phyloP scores from a whole-genome alignment of 495 filamentous ascomycete species.

The Neurospora sp. region DNA sequence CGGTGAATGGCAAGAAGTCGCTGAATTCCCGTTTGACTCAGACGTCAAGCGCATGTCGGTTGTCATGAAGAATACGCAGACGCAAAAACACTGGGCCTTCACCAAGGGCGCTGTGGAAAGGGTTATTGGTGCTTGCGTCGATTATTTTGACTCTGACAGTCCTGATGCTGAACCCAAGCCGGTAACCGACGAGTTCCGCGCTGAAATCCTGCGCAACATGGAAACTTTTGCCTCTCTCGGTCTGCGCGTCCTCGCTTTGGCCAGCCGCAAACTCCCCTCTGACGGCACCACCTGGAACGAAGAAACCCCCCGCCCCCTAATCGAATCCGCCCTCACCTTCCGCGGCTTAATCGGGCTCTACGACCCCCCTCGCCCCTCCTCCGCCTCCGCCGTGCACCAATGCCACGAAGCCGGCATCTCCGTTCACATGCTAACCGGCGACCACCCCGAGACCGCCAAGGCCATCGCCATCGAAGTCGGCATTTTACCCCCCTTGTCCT shows the following conservation, averaged over 20 bases:
- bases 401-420: conserved; percentile 62
- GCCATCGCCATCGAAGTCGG: conserved; percentile 69
- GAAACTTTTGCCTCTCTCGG: conserved; percentile 56
- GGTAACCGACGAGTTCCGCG: conserved; percentile 48
- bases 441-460: conserved; percentile 64
- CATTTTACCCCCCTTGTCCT: conserved; percentile 44
- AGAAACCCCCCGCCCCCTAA: conserved; percentile 30
- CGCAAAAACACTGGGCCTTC: conserved; percentile 50
- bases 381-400: conserved; percentile 51
- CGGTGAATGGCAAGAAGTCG: conserved; percentile 36
- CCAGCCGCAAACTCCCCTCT: conserved; percentile 19
- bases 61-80: conserved; percentile 50
- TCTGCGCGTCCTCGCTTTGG: conserved; percentile 57
- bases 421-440: conserved; percentile 77
- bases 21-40: conserved; percentile 73
- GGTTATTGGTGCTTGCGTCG: conserved; percentile 40
- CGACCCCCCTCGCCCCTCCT: conserved; percentile 62
- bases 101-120: conserved; percentile 76
- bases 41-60: conserved; percentile 78
- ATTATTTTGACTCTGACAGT: conserved; percentile 10
- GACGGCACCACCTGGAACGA: conserved; percentile 8
- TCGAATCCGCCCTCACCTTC: conserved; percentile 50
- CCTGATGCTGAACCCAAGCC: conserved; percentile 21
- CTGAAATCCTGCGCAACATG: conserved; percentile 53
- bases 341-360: conserved; percentile 60